These are phyloP conservation scores for Astrothelium macrocarpum DNA, from an alignment of 495 filamentous ascomycete genomes.

Conservation along the genomic window DNA sequence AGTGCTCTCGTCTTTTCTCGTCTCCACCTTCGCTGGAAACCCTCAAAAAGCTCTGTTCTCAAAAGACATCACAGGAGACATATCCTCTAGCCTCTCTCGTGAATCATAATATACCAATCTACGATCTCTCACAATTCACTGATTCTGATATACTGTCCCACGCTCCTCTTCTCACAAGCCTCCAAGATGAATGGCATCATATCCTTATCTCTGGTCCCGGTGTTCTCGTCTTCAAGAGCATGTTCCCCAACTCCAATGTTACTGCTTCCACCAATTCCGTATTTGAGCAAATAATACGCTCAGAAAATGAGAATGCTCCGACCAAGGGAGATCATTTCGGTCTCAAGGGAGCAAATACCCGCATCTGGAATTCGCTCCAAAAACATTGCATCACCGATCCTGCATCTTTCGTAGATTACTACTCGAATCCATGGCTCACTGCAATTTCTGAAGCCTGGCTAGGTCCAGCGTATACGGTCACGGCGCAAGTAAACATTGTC, in stretches of 20 bases:
- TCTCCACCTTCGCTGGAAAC: conserved; percentile 18
- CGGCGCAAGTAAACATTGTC: conserved; percentile 49
- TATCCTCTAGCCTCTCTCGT: conserved; percentile 39
- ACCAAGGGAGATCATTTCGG: conserved; percentile 48
- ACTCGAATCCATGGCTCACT: conserved; percentile 44
- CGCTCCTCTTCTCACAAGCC: conserved; percentile 18
- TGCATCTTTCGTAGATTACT: conserved; percentile 41
- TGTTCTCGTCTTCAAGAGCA: conserved; percentile 41
- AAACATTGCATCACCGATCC: conserved; percentile 44
- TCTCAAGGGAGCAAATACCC: conserved; percentile 37
- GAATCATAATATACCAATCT: conserved; percentile 44
- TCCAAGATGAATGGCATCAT: conserved; percentile 50
- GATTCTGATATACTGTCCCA: conserved; percentile 7
- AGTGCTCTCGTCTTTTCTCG: neutral
- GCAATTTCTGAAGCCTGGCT: conserved; percentile 41
- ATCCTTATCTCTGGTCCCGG: conserved; percentile 43
- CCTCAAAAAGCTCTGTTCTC: conserved; percentile 38
- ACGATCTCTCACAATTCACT: conserved; percentile 33
- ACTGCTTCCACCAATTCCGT: conserved; percentile 34
- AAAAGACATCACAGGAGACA: conserved; percentile 24
- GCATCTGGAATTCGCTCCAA: conserved; percentile 51
- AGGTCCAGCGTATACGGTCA: conserved; percentile 44
- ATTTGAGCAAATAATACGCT: conserved; percentile 38
- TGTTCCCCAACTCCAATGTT: conserved; percentile 31
- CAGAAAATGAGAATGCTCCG: conserved; percentile 22